A percentile compares a stretch with the other conserved stretches of the same genome.
Conservation (phyloP, 768 basidiomycete genomes). For the Termitomyces sp. region DNA sequence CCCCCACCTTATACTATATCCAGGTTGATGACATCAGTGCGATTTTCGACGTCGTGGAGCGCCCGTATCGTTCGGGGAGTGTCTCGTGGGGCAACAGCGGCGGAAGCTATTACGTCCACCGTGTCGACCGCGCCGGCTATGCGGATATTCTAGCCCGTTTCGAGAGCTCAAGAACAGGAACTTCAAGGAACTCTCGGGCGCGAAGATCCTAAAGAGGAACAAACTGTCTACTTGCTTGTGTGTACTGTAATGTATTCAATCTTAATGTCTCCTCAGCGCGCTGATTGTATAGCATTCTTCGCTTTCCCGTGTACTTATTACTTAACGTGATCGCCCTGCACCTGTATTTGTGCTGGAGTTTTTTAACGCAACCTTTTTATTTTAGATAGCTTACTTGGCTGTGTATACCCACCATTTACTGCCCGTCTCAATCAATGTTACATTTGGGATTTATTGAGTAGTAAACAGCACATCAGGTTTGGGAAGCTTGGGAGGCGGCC, state of each 20-base stretch:
- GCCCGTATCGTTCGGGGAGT: slow-evolving; percentile 61
- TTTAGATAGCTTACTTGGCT: not conserved
- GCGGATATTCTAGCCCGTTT: slow-evolving; percentile 52
- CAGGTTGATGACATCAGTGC: slow-evolving; percentile 76
- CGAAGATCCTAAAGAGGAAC: slow-evolving; percentile 17
- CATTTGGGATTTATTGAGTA: not conserved
- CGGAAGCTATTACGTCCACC: slow-evolving; percentile 71
- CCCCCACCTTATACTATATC: not conserved
- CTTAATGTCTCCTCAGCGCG: not conserved
- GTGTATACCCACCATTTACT: not conserved
- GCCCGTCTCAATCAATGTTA: not conserved
- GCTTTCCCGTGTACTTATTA: too few species aligned
- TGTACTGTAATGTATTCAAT: not conserved
- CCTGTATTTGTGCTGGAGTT: not conserved
- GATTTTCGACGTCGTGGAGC: slow-evolving; percentile 74
- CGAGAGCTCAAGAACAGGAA: slow-evolving; percentile 38
- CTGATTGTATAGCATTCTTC: not conserved
- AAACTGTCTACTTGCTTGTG: not conserved
- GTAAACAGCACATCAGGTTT: slow-evolving; percentile 11
- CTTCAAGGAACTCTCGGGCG: slow-evolving; percentile 23
- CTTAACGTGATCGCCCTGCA: not conserved
- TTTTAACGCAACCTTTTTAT: too few species aligned
- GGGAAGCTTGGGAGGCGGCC: slow-evolving; percentile 9
- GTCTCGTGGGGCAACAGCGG: slow-evolving; percentile 78
- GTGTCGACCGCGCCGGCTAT: slow-evolving; percentile 71